phyloP scores from a whole-genome alignment of 768 basidiomycete genomes.

The Rhizopogon salebrosus region DNA sequence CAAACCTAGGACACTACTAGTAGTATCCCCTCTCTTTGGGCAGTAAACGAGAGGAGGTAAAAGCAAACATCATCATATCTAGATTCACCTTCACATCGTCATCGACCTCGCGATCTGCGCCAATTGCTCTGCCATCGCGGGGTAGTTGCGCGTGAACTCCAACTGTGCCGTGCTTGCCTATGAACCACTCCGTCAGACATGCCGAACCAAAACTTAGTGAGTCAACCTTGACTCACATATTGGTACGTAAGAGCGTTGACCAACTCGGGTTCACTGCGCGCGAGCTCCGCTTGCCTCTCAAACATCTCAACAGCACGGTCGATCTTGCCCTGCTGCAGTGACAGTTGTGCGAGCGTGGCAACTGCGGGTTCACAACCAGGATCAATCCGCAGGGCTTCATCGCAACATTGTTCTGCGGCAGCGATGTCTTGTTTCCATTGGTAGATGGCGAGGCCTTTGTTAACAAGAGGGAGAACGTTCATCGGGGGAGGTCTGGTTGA shows the following conservation, averaged over 20 bases:
- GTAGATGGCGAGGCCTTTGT: slow-evolving; percentile 95
- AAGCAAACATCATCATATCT: background rate
- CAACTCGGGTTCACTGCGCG: slow-evolving; percentile 88
- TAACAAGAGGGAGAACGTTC: slow-evolving; percentile 92
- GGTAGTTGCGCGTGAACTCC: slow-evolving; percentile 80
- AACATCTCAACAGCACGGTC: slow-evolving; percentile 86
- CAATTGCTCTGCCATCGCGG: slow-evolving; percentile 74
- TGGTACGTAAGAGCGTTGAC: slow-evolving; percentile 71
- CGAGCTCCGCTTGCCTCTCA: slow-evolving; percentile 74
- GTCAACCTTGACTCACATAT: slow-evolving; percentile 47
- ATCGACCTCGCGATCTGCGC: slow-evolving; percentile 39
- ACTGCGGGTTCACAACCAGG: slow-evolving; percentile 95
- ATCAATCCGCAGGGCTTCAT: slow-evolving; percentile 85
- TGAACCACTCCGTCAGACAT: slow-evolving; percentile 7
- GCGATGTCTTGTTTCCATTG: slow-evolving; percentile 92
- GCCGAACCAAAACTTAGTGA: background rate
- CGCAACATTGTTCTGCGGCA: slow-evolving; percentile 78
- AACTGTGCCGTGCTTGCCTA: slow-evolving; percentile 81
- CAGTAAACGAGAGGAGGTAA: background rate
- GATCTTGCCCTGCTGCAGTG: slow-evolving; percentile 86
- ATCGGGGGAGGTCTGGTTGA: slow-evolving; percentile 36
- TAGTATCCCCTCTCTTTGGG: background rate
- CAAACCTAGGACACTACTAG: background rate
- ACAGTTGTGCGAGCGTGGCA: slow-evolving; percentile 90
- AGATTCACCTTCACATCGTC: slow-evolving; percentile 18